These are phyloP conservation scores for Globisporangium okanoganense DNA, from an alignment of 352 stramenopile species.

Conservation along the genomic window DNA sequence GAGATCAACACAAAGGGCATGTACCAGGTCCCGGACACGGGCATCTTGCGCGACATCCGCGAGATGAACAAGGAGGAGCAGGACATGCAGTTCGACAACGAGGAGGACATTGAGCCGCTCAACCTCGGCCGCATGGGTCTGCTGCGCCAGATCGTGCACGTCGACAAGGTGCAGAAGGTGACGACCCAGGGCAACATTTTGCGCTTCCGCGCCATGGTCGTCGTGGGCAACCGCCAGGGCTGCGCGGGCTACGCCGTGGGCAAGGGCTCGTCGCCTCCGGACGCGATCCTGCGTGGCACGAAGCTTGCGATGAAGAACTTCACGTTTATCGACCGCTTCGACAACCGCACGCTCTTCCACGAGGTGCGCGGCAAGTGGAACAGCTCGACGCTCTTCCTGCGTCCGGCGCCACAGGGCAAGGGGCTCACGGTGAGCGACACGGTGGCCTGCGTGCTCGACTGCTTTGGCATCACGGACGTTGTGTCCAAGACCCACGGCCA, in stretches of 20 bases:
- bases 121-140: constrained; percentile 68
- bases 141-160: constrained; percentile 77
- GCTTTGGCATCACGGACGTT: constrained; percentile 93
- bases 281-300: constrained; percentile 87
- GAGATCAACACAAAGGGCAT: constrained; percentile 40
- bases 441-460: constrained; percentile 77
- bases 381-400: constrained; percentile 90
- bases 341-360: constrained; percentile 87
- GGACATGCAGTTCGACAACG: constrained; percentile 63
- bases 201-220: constrained; percentile 90
- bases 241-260: constrained; percentile 92
- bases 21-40: constrained; percentile 55
- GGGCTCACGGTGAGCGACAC: constrained; percentile 78
- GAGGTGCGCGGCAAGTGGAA: constrained; percentile 95
- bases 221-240: constrained; percentile 93
- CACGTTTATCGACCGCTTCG: constrained; percentile 94
- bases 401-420: constrained; percentile 68
- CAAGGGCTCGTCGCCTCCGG: constrained; percentile 84
- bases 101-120: constrained; percentile 56
- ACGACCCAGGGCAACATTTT: constrained; percentile 91
- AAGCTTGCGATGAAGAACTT: constrained; percentile 92
- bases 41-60: constrained; percentile 57
- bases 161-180: constrained; percentile 86
- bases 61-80: constrained; percentile 69
- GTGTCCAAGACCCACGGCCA: constrained; percentile 92